A percentile compares a stretch with the other conserved stretches of the same genome.
These are phyloP conservation scores for Trichoderma pleuroti DNA, from an alignment of 2,329 filamentous ascomycete species.

Conservation along the genomic window DNA sequence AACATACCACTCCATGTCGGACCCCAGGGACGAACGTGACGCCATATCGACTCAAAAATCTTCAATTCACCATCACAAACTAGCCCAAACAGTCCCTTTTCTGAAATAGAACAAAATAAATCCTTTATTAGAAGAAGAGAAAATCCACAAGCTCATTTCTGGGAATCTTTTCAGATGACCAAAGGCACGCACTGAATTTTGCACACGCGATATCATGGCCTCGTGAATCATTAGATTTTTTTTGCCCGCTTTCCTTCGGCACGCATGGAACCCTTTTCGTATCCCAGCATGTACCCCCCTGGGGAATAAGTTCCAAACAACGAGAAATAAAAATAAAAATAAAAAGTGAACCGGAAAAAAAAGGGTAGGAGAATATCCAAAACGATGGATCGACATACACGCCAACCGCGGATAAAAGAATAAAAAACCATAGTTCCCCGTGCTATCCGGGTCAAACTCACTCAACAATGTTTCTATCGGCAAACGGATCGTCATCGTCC, in stretches of 20 bases:
- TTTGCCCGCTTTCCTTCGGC: background rate
- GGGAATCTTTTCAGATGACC: background rate
- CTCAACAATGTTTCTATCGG: constrained; percentile 69
- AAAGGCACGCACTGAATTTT: background rate
- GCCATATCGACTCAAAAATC: background rate
- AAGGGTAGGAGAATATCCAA: background rate
- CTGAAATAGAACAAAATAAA: background rate
- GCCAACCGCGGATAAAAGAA: background rate
- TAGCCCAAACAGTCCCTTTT: background rate
- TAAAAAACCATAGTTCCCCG: background rate
- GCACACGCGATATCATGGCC: background rate
- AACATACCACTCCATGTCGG: background rate
- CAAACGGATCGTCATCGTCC: constrained; percentile 83
- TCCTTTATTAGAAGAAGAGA: background rate
- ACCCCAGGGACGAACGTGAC: background rate
- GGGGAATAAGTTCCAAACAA: background rate
- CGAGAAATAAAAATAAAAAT: background rate
- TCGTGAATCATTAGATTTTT: constrained; percentile 6
- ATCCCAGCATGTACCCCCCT: no score
- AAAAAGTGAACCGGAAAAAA: background rate
- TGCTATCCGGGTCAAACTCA: background rate
- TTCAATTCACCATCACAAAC: background rate
- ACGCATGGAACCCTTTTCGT: background rate
- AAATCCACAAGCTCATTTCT: background rate
- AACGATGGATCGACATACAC: background rate